These are phyloP conservation scores for Fusarium chaquense DNA, from an alignment of 2,329 filamentous ascomycete species.

Conservation along the genomic window DNA sequence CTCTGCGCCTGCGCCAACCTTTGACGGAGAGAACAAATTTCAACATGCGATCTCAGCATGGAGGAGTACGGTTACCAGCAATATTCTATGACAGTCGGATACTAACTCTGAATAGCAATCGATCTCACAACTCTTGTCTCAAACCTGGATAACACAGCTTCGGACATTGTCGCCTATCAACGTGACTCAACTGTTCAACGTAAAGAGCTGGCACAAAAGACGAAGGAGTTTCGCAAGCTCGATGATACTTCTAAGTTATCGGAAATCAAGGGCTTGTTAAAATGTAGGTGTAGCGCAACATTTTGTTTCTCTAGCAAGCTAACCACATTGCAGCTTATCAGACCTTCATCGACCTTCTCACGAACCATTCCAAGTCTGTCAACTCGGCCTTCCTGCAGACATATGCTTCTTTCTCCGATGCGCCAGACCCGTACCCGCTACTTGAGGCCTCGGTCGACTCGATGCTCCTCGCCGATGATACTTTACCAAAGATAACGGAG, in stretches of 20 bases:
- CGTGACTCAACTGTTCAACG: slow-evolving; percentile 95
- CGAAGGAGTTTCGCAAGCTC: slow-evolving; percentile 95
- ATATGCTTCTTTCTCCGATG: slow-evolving; percentile 94
- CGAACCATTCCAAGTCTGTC: slow-evolving; percentile 94
- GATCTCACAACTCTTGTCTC: slow-evolving; percentile 87
- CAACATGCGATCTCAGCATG: slow-evolving; percentile 95
- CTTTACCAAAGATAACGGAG: slow-evolving; percentile 85
- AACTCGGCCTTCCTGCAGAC: slow-evolving; percentile 93
- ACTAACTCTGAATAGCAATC: slow-evolving; percentile 71
- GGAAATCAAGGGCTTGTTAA: slow-evolving; percentile 90
- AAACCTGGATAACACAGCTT: slow-evolving; percentile 90
- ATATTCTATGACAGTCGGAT: neutral
- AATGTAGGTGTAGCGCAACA: slow-evolving; percentile 65
- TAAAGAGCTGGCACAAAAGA: slow-evolving; percentile 98
- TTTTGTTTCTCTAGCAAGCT: slow-evolving; percentile 10
- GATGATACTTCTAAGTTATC: slow-evolving; percentile 87
- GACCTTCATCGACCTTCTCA: slow-evolving; percentile 94
- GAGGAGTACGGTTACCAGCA: slow-evolving; percentile 74
- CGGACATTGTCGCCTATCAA: slow-evolving; percentile 93
- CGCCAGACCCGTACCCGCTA: slow-evolving; percentile 94
- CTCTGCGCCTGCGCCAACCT: slow-evolving; percentile 44
- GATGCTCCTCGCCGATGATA: slow-evolving; percentile 91
- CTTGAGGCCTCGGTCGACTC: slow-evolving; percentile 97
- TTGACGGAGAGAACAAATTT: slow-evolving; percentile 86
- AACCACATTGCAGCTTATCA: slow-evolving; percentile 78